These are phyloP conservation scores for Ceratobasidium papillatum DNA, from an alignment of 1,284 basidiomycete species.

Conservation along the genomic window DNA sequence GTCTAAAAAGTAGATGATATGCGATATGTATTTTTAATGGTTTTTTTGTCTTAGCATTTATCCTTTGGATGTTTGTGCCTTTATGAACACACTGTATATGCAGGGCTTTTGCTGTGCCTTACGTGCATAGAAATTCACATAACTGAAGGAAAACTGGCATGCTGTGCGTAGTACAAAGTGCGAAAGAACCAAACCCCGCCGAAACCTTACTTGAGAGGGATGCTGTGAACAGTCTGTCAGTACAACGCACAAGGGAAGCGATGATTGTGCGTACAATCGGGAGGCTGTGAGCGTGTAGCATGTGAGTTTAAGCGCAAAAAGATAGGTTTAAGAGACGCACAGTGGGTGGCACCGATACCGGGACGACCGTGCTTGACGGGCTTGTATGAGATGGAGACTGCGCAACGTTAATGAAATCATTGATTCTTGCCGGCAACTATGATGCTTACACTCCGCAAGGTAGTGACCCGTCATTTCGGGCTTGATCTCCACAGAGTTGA, in stretches of 20 bases:
- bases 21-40: constrained; percentile 9
- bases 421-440: not conserved
- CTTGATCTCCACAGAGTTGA: constrained; percentile 99
- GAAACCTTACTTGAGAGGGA: constrained; percentile 74
- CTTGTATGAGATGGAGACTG: constrained; percentile 53
- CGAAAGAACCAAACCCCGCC: constrained; percentile 29
- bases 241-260: constrained; percentile 32
- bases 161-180: constrained; percentile 32
- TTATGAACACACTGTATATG: not conserved
- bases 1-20: constrained; percentile 28
- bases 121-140: constrained; percentile 33
- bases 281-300: constrained; percentile 58
- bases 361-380: constrained; percentile 99
- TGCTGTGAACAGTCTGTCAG: constrained; percentile 56
- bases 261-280: constrained; percentile 64
- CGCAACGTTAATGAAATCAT: constrained; percentile 29
- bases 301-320: constrained; percentile 50
- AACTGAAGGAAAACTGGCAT: constrained; percentile 33
- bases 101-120: constrained; percentile 1
- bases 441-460: constrained; percentile 83
- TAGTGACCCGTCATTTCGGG: constrained; percentile 99
- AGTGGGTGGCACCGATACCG: constrained; percentile 96
- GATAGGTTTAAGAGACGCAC: constrained; percentile 49
- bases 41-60: not conserved
- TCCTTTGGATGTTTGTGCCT: not conserved